A percentile compares a stretch with the other conserved stretches of the same genome.
These are phyloP conservation scores for Globisporangium perplexum DNA, from an alignment of 352 stramenopile species.

Conservation along the genomic window DNA sequence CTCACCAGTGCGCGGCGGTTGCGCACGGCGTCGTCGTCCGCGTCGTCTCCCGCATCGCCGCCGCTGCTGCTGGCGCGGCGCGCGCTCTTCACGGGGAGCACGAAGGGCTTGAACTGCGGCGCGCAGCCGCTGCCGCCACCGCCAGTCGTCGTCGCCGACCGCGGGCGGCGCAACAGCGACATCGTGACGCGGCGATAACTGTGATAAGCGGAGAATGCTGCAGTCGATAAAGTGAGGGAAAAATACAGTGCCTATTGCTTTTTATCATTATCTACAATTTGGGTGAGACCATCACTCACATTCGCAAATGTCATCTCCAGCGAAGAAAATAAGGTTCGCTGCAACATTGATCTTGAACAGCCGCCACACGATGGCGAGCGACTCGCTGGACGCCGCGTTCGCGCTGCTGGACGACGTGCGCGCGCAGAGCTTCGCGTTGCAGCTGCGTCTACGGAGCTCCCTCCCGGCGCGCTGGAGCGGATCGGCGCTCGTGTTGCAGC, in stretches of 20 bases:
- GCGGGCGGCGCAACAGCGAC: slow-evolving; percentile 45
- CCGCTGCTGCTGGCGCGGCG: not conserved
- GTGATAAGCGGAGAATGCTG: too few species aligned
- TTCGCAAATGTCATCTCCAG: too few species aligned
- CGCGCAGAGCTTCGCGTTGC: slow-evolving; percentile 37
- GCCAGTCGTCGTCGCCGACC: not conserved
- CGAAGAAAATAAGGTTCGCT: too few species aligned
- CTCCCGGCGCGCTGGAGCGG: slow-evolving; percentile 49
- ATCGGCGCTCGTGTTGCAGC: slow-evolving; percentile 41
- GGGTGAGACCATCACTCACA: slow-evolving; percentile 2
- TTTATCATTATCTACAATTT: too few species aligned
- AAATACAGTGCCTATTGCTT: too few species aligned
- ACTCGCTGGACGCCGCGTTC: slow-evolving; percentile 39
- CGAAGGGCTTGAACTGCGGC: slow-evolving; percentile 72
- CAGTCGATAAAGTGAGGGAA: too few species aligned
- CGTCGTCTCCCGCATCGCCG: slow-evolving; percentile 22
- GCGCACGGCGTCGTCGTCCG: slow-evolving; percentile 30
- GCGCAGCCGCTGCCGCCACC: slow-evolving; percentile 10
- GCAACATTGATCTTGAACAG: slow-evolving; percentile 1
- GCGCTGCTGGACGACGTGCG: slow-evolving; percentile 48
- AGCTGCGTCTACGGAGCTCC: slow-evolving; percentile 36
- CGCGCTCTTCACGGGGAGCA: slow-evolving; percentile 49
- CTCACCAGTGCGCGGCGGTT: slow-evolving; percentile 52
- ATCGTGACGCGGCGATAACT: too few species aligned
- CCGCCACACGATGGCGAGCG: not conserved